Evolutionary conservation across 352 stramenopile species (phyloP).

Genomic region (Pythium guiyangense): DNA sequence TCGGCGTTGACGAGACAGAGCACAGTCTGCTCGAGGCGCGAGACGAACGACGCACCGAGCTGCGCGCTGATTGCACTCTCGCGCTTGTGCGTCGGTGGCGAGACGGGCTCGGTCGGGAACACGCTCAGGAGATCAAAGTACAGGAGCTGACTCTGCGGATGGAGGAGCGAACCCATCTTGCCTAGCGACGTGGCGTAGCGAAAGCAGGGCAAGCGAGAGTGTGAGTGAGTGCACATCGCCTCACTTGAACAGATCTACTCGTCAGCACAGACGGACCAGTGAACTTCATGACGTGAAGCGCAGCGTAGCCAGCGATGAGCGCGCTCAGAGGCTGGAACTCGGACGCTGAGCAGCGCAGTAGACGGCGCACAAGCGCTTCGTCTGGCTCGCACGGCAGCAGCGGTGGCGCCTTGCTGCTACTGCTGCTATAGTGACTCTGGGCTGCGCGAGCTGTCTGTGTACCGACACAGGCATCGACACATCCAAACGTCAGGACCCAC

Average conservation of each 20-base stretch:
- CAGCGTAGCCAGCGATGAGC: conserved; percentile 24
- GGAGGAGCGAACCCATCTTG: conserved; percentile 15
- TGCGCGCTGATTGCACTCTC: conserved; percentile 7
- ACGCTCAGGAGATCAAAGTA: conserved; percentile 28
- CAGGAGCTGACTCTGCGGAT: conserved; percentile 22
- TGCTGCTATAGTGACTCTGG: background rate
- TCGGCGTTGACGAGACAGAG: conserved; percentile 14
- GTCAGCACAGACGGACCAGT: conserved; percentile 5
- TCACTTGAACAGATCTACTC: too few species aligned
- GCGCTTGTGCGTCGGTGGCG: conserved; percentile 3
- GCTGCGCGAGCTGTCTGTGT: background rate
- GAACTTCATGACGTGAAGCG: conserved; percentile 27
- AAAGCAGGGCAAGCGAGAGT: too few species aligned
- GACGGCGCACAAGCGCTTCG: conserved; percentile 5
- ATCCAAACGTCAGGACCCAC: background rate
- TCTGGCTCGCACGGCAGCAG: conserved; percentile 8
- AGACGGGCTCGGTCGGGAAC: conserved; percentile 5
- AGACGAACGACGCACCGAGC: conserved; percentile 8
- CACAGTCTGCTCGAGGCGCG: conserved; percentile 6
- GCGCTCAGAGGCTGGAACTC: conserved; percentile 35
- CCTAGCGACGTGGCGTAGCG: conserved; percentile 9
- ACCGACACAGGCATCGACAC: background rate
- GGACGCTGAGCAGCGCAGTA: conserved; percentile 20
- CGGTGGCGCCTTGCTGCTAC: too few species aligned
- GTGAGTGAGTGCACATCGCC: too few species aligned